phyloP scores from a whole-genome alignment of 305 asterid species.

The Fraxinus sp. region DNA sequence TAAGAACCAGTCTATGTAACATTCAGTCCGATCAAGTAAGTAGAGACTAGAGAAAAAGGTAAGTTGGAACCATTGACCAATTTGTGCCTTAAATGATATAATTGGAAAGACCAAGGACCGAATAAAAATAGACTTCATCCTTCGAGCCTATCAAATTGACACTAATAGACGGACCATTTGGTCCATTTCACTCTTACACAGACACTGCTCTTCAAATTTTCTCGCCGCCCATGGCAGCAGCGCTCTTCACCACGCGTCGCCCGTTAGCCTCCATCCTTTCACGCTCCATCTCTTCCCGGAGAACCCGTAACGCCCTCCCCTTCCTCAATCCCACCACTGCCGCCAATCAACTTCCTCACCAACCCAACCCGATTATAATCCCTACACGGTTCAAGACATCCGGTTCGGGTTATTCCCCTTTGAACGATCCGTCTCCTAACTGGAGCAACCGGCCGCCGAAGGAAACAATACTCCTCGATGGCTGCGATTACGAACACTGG shows the following conservation, averaged over 20 bases:
- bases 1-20: background rate
- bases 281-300: constrained; percentile 36
- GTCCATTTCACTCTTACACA: background rate
- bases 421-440: constrained; percentile 91
- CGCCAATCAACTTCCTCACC: constrained; percentile 1
- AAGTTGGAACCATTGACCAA: background rate
- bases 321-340: constrained; percentile 23
- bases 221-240: constrained; percentile 46
- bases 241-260: constrained; percentile 58
- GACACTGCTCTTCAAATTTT: background rate
- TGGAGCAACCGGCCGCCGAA: constrained; percentile 97
- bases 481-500: constrained; percentile 95
- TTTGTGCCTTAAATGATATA: background rate
- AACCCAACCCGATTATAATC: constrained; percentile 13
- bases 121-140: background rate
- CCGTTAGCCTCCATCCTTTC: constrained; percentile 43
- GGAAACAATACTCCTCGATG: constrained; percentile 82
- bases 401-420: constrained; percentile 73
- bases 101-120: background rate
- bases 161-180: no score
- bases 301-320: constrained; percentile 42
- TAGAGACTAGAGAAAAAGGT: no score
- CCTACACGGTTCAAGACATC: constrained; percentile 54
- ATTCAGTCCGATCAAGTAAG: background rate
- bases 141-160: background rate